Evolutionary conservation across 2,329 filamentous ascomycete species (phyloP), one percentile per base, ranked within the genome.

Genomic region (Paracorniculantispora psalliotae): DNA sequence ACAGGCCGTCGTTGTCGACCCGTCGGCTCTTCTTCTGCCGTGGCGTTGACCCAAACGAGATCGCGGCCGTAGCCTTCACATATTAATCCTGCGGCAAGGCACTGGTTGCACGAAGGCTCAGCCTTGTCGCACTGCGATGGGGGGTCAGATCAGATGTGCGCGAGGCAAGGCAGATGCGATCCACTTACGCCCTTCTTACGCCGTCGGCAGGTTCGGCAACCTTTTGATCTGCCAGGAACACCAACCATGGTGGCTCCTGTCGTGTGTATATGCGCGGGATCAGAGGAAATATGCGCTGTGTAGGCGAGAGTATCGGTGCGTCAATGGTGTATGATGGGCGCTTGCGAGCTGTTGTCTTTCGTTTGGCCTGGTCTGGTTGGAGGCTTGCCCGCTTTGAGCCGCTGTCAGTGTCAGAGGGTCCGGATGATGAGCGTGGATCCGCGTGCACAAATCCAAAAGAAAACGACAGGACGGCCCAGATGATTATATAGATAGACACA

Each of bases 31-130:
- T 35, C 48, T 13, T 52, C 48, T 7, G 48, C 19, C 7, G 56
- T 59, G 2, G 56, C 47, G 23, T 59, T 59, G 35, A 59, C 56
- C 56, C 56, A 59, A 7, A 59, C 56, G 25, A 59, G 39, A 12
- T 59, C 56, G 17, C 48, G 47, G 4, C 37, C 56, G 21, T 59
- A 59, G 10, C 56, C 56, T 13, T 43, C 56, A 12, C 56, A 59
- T 17, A 35, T 19, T 6, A 59, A 26, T 1, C 48, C 48, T 8
- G 56, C 48, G 2, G 48, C 19, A 25, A 35, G 35, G 21, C 56
- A 59, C 30, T 59, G 56, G 28, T 23, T 37, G 56, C 56, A 59
- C 5, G 48, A 44, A 3, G 56, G 56, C 37, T 43, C 25, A 15
- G 35, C 23, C 26, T 47, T 25, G 23, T 59, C 56, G 30, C 56